phyloP scores from a whole-genome alignment of 139 green algal species.

The Tetratostichococcus sp. region DNA sequence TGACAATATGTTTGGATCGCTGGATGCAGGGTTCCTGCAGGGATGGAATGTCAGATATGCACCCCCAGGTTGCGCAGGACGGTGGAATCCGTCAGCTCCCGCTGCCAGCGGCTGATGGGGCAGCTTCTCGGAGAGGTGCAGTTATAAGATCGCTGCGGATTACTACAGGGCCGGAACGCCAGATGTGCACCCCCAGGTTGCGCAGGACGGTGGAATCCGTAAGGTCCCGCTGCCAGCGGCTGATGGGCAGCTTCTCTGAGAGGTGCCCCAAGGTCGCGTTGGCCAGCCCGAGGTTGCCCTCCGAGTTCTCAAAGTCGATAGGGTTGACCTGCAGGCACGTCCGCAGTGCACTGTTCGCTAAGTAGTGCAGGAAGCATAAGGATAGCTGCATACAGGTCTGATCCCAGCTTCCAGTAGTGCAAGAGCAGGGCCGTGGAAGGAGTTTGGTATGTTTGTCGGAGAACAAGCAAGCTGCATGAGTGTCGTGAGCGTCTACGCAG shows the following conservation, averaged over 20 bases:
- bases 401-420: too few species aligned
- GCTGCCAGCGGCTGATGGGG: conserved; percentile 87
- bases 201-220: conserved; percentile 97
- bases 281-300: conserved; percentile 96
- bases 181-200: conserved; percentile 95
- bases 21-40: too few species aligned
- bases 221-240: conserved; percentile 90
- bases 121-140: conserved; percentile 92
- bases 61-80: conserved; percentile 68
- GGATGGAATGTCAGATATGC: too few species aligned
- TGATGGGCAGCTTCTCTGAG: conserved; percentile 89
- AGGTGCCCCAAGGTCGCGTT: conserved; percentile 95
- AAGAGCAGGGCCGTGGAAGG: too few species aligned
- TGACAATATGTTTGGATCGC: too few species aligned
- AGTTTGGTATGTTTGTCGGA: too few species aligned
- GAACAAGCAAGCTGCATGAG: too few species aligned
- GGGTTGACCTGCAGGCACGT: conserved; percentile 71
- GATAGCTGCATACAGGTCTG: too few species aligned
- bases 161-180: conserved; percentile 52
- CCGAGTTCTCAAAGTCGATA: conserved; percentile 99
- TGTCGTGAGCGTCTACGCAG: too few species aligned
- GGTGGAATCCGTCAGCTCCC: conserved; percentile 97
- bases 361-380: too few species aligned
- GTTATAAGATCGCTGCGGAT: too few species aligned
- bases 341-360: too few species aligned